These are phyloP conservation scores for Coemansia sp. DNA, from an alignment of 192 early-diverging fungal genomes.

Conservation along the genomic window DNA sequence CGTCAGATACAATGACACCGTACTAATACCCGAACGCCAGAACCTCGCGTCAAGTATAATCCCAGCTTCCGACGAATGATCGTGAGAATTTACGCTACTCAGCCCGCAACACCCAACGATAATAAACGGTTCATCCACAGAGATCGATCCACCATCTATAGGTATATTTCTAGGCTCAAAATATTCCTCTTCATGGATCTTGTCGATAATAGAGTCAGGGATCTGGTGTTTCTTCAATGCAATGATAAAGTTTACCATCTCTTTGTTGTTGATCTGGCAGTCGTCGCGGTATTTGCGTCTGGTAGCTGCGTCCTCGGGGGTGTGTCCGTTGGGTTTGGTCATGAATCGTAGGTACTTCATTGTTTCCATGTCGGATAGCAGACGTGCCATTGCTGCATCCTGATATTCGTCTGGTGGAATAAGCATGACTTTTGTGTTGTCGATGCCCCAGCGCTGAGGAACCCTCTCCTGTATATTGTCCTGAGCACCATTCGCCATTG, in stretches of 20 bases:
- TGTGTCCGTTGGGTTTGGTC: conserved; percentile 30
- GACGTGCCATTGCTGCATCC: conserved; percentile 21
- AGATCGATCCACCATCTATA: conserved; percentile 24
- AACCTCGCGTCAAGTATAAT: conserved; percentile 47
- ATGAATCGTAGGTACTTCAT: conserved; percentile 42
- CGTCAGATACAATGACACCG: conserved; percentile 35
- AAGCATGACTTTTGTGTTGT: conserved; percentile 20
- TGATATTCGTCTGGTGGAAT: conserved; percentile 45
- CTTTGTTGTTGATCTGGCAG: conserved; percentile 24
- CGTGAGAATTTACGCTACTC: conserved; percentile 23
- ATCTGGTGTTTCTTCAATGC: conserved; percentile 32
- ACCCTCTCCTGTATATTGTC: conserved; percentile 12
- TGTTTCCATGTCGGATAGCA: conserved; percentile 33
- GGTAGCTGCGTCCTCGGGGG: conserved; percentile 9
- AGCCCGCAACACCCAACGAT: conserved; percentile 47
- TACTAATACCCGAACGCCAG: conserved; percentile 42
- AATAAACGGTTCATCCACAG: conserved; percentile 38
- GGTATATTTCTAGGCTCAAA: conserved; percentile 24
- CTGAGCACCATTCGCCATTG: not conserved
- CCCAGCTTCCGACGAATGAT: conserved; percentile 31
- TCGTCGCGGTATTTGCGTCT: conserved; percentile 23
- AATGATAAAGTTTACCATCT: conserved; percentile 35
- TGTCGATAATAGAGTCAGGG: conserved; percentile 15
- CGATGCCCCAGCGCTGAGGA: conserved; percentile 21
- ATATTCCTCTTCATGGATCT: conserved; percentile 24